Percentiles rank a stretch among this genome's conserved stretches.
These are phyloP conservation scores for Wickerhamomyces queroliae DNA, from an alignment of 805 yeast genomes.

Conservation along the genomic window DNA sequence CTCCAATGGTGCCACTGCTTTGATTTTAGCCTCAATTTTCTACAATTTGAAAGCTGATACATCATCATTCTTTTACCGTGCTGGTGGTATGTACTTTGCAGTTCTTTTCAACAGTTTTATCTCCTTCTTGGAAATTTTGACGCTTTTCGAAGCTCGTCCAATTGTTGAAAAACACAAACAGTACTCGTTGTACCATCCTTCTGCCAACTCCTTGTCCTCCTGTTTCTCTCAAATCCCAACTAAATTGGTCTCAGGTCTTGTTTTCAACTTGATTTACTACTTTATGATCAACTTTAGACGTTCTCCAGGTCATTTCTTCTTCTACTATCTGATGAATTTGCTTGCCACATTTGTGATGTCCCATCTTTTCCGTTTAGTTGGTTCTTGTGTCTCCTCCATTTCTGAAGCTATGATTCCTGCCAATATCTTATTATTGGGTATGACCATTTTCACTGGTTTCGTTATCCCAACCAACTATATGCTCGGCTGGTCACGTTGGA, in stretches of 20 bases:
- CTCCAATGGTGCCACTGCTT: slow-evolving; percentile 39
- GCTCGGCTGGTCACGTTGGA: slow-evolving; percentile 69
- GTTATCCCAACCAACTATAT: slow-evolving; percentile 53
- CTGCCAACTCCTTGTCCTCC: slow-evolving; percentile 64
- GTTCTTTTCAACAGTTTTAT: slow-evolving; percentile 47
- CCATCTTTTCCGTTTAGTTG: slow-evolving; percentile 46
- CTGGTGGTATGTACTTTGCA: slow-evolving; percentile 59
- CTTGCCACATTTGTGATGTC: slow-evolving; percentile 34
- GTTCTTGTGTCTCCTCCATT: slow-evolving; percentile 44
- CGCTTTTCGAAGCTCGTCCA: slow-evolving; percentile 42
- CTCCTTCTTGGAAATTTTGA: slow-evolving; percentile 39
- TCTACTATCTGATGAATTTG: slow-evolving; percentile 44
- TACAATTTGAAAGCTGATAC: slow-evolving; percentile 46
- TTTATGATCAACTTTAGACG: slow-evolving; percentile 48
- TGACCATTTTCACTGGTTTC: slow-evolving; percentile 46
- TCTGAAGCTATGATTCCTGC: slow-evolving; percentile 48
- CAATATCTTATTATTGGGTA: slow-evolving; percentile 42
- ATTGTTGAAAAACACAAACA: slow-evolving; percentile 64
- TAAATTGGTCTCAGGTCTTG: slow-evolving; percentile 38
- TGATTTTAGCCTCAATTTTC: slow-evolving; percentile 57
- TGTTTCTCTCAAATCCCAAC: slow-evolving; percentile 57
- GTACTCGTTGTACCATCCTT: slow-evolving; percentile 65
- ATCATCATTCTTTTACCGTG: slow-evolving; percentile 55
- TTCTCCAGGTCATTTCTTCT: slow-evolving; percentile 32
- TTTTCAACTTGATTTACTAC: slow-evolving; percentile 43